Evolutionary conservation across 305 asterid genomes (phyloP).

Genomic region (Coffea humblotiana): DNA sequence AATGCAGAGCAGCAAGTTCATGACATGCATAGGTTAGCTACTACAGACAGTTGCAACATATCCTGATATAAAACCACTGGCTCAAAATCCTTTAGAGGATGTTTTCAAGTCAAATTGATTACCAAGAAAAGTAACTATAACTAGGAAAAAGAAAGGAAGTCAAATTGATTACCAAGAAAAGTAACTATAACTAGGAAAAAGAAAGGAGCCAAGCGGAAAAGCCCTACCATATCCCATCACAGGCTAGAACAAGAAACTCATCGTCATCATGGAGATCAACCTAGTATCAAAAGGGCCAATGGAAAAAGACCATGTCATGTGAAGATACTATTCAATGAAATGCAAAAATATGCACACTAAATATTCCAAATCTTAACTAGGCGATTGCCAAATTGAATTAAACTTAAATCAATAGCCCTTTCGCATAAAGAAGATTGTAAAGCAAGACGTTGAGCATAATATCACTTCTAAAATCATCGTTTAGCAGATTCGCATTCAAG

Average conservation of each 20-base stretch:
- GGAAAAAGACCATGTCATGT: constrained; percentile 26
- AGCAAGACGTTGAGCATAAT: background rate
- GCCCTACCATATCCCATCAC: constrained; percentile 99
- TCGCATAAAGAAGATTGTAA: background rate
- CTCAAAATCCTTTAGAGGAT: constrained; percentile 1
- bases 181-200: background rate
- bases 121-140: background rate
- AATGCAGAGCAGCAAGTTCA: background rate
- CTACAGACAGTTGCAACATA: background rate
- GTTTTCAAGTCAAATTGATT: background rate
- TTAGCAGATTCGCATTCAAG: background rate
- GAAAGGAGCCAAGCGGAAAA: constrained; percentile 14
- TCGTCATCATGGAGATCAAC: constrained; percentile 76
- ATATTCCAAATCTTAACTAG: background rate
- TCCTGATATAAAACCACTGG: background rate
- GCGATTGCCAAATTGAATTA: background rate
- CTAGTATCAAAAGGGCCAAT: constrained; percentile 35
- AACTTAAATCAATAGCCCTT: background rate
- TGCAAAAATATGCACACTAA: constrained; percentile 1
- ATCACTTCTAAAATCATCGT: background rate
- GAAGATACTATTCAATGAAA: constrained; percentile 13
- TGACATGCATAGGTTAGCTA: background rate
- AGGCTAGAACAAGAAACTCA: constrained; percentile 88
- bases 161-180: background rate
- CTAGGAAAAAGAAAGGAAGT: constrained; percentile 7